Base-by-base conservation (phyloP, 331 rosid species). In the Arachis monticola region DNA sequence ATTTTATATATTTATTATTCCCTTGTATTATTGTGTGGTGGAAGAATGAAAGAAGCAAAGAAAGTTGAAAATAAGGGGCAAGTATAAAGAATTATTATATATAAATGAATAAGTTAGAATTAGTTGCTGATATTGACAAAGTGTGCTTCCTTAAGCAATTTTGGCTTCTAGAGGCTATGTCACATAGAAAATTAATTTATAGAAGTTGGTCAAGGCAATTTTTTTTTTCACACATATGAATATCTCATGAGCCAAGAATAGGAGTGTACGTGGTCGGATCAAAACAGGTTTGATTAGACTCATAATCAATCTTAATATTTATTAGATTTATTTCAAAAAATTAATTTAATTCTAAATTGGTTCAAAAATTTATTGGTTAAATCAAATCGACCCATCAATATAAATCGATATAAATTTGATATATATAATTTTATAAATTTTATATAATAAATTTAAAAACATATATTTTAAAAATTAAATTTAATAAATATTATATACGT, bases 91-190 rank as follows among this genome's bases (percentile, higher is more conserved):
- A 5, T 38, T 63, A 40, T 35, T 35, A 0, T 35, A 35, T 35
- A 35, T 35, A 35, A 64, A 69, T n/a, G 56, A 64, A 72, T 10
- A 50, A 0, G 13, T 59, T 35, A 55, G 6, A 47, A 11, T 48
- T 73, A 9, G 74, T 53, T 40, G 51, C 17, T 12, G 3, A 47
- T 60, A 72, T 42, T 41, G 79, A 79, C 73, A 79, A 63, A 80
- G 52, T 63, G 52, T 63, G 67, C 41, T 55, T 67, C 46, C 60
- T 10, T 64, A 75, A 80, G 79, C 77, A 67, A 67, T 76, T 55
- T 45, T 79, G 69, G 83, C 74, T 52, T 59, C 67, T 51, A 42
- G 64, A 46, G 58, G 75, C 17, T 48, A 65, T 5, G 59, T 2
- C 57, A 64, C 45, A 17, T 2, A 47, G 64, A 45, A 59, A 50